phyloP scores from a whole-genome alignment of 768 basidiomycete species.

The Amylocystis lapponica region DNA sequence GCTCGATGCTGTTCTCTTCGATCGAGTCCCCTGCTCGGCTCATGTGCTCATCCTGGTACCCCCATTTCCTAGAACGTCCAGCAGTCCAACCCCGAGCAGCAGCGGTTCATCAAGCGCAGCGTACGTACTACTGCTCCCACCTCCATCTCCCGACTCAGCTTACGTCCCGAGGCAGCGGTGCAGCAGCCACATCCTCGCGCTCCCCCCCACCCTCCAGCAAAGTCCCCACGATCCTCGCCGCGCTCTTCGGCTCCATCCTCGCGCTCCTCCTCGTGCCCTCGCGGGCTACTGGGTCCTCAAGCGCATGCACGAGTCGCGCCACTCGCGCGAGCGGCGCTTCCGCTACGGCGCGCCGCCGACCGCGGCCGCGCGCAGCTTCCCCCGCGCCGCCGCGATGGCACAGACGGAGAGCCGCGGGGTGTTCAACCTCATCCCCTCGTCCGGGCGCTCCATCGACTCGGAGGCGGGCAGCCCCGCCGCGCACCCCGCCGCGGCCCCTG shows the following conservation, averaged over 20 bases:
- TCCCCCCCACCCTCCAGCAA: conserved; percentile 6
- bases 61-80: too few relatives aligned
- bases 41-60: too few relatives aligned
- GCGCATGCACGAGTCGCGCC: conserved; percentile 8
- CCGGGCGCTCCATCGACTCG: background rate
- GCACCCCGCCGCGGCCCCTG: background rate
- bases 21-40: too few relatives aligned
- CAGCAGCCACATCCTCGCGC: too few relatives aligned
- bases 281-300: conserved; percentile 13
- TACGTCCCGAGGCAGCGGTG: background rate
- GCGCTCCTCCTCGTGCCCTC: conserved; percentile 11
- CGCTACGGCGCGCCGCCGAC: conserved; percentile 11
- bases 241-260: conserved; percentile 17
- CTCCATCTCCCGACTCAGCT: too few relatives aligned
- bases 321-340: conserved; percentile 17
- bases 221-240: conserved; percentile 11
- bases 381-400: background rate
- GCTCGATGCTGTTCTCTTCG: too few relatives aligned
- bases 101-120: background rate
- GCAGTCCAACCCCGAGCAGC: too few relatives aligned
- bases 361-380: conserved; percentile 2
- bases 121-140: background rate
- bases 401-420: background rate
- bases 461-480: background rate
- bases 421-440: background rate